A percentile compares a stretch with the other conserved stretches of the same genome.
phyloP scores from a whole-genome alignment of 805 yeast genomes.

The Ogataea polymorpha region DNA sequence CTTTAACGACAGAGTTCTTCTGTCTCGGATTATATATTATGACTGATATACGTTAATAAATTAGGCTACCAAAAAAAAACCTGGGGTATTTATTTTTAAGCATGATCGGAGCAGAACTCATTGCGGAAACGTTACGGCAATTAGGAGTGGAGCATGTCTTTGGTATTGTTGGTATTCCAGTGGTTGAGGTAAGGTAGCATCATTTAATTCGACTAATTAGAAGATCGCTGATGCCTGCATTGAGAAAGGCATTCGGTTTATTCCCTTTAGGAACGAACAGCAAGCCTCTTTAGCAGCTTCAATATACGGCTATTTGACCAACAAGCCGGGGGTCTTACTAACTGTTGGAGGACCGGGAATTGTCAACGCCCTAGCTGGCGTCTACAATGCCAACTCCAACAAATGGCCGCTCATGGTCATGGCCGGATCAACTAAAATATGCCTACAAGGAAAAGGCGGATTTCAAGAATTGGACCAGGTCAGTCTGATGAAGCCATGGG shows the following conservation, averaged over 20 bases:
- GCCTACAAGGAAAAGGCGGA: slow-evolving; percentile 54
- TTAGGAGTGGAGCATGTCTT: slow-evolving; percentile 57
- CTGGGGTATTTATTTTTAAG: slow-evolving; percentile 5
- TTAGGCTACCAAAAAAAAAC: background rate
- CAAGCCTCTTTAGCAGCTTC: slow-evolving; percentile 77
- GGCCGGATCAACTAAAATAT: slow-evolving; percentile 58
- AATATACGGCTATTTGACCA: slow-evolving; percentile 62
- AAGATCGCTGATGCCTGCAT: slow-evolving; percentile 58
- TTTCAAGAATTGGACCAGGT: slow-evolving; percentile 73
- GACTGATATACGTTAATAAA: slow-evolving; percentile 3
- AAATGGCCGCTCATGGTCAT: slow-evolving; percentile 64
- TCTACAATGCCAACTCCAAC: slow-evolving; percentile 59
- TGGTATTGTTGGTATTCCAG: slow-evolving; percentile 76
- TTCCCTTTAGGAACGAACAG: slow-evolving; percentile 68
- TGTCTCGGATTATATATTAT: slow-evolving; percentile 13
- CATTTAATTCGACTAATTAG: background rate
- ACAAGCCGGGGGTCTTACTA: slow-evolving; percentile 60
- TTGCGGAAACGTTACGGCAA: slow-evolving; percentile 45
- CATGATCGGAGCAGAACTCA: slow-evolving; percentile 40
- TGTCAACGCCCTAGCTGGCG: slow-evolving; percentile 64
- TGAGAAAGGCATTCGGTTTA: slow-evolving; percentile 49
- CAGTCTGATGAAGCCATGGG: slow-evolving; percentile 39
- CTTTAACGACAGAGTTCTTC: slow-evolving; percentile 14
- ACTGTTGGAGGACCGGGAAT: slow-evolving; percentile 80
- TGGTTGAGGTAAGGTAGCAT: slow-evolving; percentile 48